Base-by-base conservation (phyloP, 768 basidiomycete species). In the Neoboletus brunneissimus region DNA sequence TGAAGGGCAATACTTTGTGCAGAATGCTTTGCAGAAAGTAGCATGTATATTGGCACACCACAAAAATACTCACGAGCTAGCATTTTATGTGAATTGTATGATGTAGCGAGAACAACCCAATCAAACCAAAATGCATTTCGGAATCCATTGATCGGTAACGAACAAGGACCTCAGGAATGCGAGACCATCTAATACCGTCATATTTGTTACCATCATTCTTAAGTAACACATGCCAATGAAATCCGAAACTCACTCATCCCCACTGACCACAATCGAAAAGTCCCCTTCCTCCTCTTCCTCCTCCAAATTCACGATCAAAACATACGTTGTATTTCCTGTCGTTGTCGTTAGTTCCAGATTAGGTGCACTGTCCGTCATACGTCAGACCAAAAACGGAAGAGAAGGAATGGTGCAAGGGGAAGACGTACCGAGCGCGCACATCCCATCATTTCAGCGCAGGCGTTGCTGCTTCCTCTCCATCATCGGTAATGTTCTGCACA, bases 221-320 rank as follows among this genome's bases (percentile, higher is more conserved):
- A n/a, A n/a, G n/a, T n/a, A n/a, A n/a, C n/a, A n/a, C n/a, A n/a
- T n/a, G n/a, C n/a, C n/a, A n/a, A n/a, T n/a, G 5, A 25, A 25
- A 5, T 5, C 2, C 25, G 25, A 25, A 5, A 25, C 25, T 49
- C 23, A 49, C 23, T 49, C 48, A 8, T 35, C 48, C 34, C 48
- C 48, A n/a, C 35, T 49, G 23, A 25, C 35, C 18, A 49, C 35
- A 5, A 49, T 25, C 35, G 35, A 49, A 12, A 49, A 5, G 8
- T 25, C 34, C 34, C 37, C 35, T n/a, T 37, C 48, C 16, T 27
- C 27, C 5, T 49, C 48, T 1, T 82, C 84, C 52, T 79, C 78
- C 42, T 77, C 76, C 48, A 73, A 73, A 56, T 83, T 81, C 71
- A 85, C 81, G 25, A 85, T 81, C 4, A 84, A 83, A 68, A 81